These are phyloP conservation scores for Crucihimalaya himalaica DNA, from an alignment of 345 rosid species.

Conservation along the genomic window DNA sequence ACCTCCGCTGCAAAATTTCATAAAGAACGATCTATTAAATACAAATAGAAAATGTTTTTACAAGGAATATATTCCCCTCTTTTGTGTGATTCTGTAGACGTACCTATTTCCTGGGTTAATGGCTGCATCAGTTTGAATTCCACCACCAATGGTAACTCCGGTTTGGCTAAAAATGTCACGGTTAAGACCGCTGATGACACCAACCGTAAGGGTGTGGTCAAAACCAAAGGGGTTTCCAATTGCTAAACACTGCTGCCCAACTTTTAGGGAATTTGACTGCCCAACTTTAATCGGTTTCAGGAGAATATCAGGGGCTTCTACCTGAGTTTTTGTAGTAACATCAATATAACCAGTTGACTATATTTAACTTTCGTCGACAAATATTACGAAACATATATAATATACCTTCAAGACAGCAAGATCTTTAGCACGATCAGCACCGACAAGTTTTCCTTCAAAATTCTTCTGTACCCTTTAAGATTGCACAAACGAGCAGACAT, in stretches of 20 bases:
- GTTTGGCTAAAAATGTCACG: constrained; percentile 88
- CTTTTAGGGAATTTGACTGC: constrained; percentile 71
- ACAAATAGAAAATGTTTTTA: not conserved
- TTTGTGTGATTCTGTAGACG: constrained; percentile 7
- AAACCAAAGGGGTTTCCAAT: constrained; percentile 98
- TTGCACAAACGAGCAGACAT: constrained; percentile 32
- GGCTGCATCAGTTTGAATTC: constrained; percentile 98
- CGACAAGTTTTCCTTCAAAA: constrained; percentile 86
- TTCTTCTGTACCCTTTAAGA: constrained; percentile 78
- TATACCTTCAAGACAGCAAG: constrained; percentile 83
- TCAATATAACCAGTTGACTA: not conserved
- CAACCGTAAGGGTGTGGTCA: constrained; percentile 93
- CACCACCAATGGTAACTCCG: constrained; percentile 93
- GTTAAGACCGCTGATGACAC: constrained; percentile 91
- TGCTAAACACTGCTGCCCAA: constrained; percentile 93
- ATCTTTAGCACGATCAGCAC: constrained; percentile 92
- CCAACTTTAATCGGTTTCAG: constrained; percentile 81
- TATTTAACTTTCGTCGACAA: not conserved
- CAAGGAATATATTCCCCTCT: not conserved
- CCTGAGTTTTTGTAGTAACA: constrained; percentile 45
- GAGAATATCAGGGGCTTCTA: constrained; percentile 77
- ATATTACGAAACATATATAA: constrained; percentile 26
- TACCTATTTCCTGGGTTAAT: constrained; percentile 98
- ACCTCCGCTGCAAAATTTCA: constrained; percentile 69
- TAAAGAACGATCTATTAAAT: constrained; percentile 14